Percentiles rank a stretch among this genome's conserved stretches.
phyloP scores from a whole-genome alignment of 305 asterid genomes.

The Fraxinus sp. region DNA sequence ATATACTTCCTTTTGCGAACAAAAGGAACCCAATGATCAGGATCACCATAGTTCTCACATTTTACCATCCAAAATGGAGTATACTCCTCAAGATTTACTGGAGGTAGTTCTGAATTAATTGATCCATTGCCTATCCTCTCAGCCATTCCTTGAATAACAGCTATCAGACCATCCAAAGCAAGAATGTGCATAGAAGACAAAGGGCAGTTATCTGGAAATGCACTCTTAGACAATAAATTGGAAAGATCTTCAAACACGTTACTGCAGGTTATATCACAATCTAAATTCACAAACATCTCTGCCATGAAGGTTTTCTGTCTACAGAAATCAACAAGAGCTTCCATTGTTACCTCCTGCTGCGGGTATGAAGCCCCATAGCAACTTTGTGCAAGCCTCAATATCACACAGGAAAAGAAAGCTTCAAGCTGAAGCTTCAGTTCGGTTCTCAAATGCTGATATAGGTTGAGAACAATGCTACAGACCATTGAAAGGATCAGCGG shows the following conservation, averaged over 20 bases:
- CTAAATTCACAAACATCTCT: constrained; percentile 91
- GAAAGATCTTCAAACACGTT: constrained; percentile 97
- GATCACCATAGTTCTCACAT: constrained; percentile 80
- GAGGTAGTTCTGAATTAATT: constrained; percentile 58
- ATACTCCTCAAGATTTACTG: constrained; percentile 72
- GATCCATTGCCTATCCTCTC: constrained; percentile 93
- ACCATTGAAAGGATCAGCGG: constrained; percentile 95
- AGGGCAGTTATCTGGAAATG: constrained; percentile 93
- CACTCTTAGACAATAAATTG: constrained; percentile 89
- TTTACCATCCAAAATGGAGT: constrained; percentile 96
- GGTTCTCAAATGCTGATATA: constrained; percentile 79
- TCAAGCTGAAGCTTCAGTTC: constrained; percentile 95
- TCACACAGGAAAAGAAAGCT: constrained; percentile 96
- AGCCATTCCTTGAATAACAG: constrained; percentile 99
- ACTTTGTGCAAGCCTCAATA: constrained; percentile 89
- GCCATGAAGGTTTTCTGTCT: constrained; percentile 93
- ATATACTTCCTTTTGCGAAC: constrained; percentile 82
- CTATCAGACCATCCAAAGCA: constrained; percentile 95
- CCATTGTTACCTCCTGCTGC: constrained; percentile 99
- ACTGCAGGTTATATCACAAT: constrained; percentile 93
- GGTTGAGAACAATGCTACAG: constrained; percentile 86
- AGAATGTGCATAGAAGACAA: constrained; percentile 96
- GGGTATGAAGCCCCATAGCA: constrained; percentile 89
- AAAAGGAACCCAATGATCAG: constrained; percentile 92
- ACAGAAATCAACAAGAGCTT: constrained; percentile 94